Conservation (phyloP, 192 early-diverging fungal species). For the Allomyces macrogynus region DNA sequence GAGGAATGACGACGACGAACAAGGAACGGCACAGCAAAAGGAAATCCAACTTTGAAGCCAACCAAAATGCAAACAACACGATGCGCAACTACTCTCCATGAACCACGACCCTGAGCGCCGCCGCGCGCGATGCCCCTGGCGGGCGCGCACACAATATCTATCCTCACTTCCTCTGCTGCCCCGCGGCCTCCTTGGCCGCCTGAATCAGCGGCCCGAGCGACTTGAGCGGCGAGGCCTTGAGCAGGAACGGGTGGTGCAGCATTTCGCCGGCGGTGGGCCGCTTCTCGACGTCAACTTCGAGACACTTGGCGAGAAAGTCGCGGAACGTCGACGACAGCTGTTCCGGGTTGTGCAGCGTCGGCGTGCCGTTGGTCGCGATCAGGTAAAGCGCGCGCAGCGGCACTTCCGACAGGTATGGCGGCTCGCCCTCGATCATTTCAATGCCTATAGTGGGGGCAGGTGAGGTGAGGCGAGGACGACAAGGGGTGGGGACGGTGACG, state of each 20-base stretch:
- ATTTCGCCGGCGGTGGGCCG: conserved; percentile 61
- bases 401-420: conserved; percentile 34
- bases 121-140: too few species aligned
- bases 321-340: conserved; percentile 48
- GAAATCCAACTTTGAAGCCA: too few species aligned
- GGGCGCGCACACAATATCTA: too few species aligned
- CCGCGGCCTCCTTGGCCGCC: conserved; percentile 33
- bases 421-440: conserved; percentile 47
- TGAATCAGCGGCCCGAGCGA: conserved; percentile 66
- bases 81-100: too few species aligned
- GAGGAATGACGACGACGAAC: too few species aligned
- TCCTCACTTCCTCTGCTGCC: not conserved
- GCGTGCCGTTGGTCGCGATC: conserved; percentile 92
- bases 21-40: too few species aligned
- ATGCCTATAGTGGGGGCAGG: too few species aligned
- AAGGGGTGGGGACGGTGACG: too few species aligned
- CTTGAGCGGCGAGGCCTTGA: conserved; percentile 57
- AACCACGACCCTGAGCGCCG: too few species aligned
- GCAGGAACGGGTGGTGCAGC: conserved; percentile 67
- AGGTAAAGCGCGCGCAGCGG: conserved; percentile 61
- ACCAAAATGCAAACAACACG: too few species aligned
- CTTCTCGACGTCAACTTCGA: conserved; percentile 65
- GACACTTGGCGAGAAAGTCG: conserved; percentile 57
- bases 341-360: conserved; percentile 72
- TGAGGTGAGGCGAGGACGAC: too few species aligned